Base-by-base conservation (phyloP, 495 filamentous ascomycete genomes). In the Tuber microsphaerosporum region DNA sequence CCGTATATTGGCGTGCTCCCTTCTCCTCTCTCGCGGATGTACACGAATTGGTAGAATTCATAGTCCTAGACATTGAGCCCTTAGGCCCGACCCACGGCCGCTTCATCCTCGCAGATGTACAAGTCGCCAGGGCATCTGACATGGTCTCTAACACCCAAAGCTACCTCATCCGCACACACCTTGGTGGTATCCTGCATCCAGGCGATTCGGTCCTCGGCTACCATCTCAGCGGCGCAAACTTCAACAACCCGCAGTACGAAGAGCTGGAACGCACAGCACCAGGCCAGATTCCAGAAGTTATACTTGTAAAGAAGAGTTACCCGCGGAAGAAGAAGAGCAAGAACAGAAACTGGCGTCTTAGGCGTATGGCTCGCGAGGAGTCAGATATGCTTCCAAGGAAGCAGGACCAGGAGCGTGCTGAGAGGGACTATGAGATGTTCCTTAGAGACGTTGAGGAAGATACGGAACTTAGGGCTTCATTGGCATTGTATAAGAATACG, bases 301-400 rank as follows among this genome's bases (percentile, higher is more conserved):
- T 98, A 0, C 88, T 99, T 3, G 93, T 99, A 78, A 97, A 96
- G 93, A 99, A 99, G 83, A 88, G 90, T 87, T 98, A 96, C 84
- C 89, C 92, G 12, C 90, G 93, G 84, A 91, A 91, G 80, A 91
- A 93, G 87, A 92, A 91, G 86, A 89, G 88, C 84, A 93, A 92
- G 86, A 88, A 86, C 81, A 90, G 96, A 61, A 90, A 91, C 85
- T 99, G 95, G 95, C 91, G 91, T 77, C 89, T 99, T 81, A 94
- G 92, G 89, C 93, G 94, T 80, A 96, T 99, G 92, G 89, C 89
- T 68, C 90, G 88, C 83, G 94, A 97, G 71, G 92, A 98, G 81
- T 90, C 91, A 69, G 92, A 94, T 77, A 87, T 96, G 84, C 84
- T 91, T 71, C 90, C 89, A 46, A 89, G 90, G 84, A 92, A 93